A percentile compares a stretch with the other conserved stretches of the same genome.
Conservation (phyloP, 257 asterid genomes). For the Forsythia suspensa region DNA sequence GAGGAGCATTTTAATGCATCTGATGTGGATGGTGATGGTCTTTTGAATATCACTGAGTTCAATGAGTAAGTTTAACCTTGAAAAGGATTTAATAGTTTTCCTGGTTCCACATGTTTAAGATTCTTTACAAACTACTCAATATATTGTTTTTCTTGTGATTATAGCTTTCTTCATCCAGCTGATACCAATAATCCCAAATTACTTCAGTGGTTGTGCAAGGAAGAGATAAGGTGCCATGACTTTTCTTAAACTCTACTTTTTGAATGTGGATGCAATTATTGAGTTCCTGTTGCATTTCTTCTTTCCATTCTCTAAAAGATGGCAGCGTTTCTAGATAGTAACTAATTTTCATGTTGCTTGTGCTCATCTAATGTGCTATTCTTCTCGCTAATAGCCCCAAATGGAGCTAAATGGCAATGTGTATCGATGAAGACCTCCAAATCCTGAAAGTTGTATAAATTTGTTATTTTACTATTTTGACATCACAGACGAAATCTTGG, state of each 20-base stretch:
- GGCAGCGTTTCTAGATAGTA: background rate
- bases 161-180: conserved; percentile 94
- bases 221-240: conserved; percentile 77
- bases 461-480: background rate
- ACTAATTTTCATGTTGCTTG: background rate
- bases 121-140: conserved; percentile 11
- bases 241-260: conserved; percentile 15
- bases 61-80: conserved; percentile 67
- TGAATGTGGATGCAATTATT: conserved; percentile 11
- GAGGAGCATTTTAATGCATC: conserved; percentile 95
- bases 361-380: background rate
- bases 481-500: background rate
- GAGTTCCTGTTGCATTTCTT: background rate
- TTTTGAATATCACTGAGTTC: conserved; percentile 76
- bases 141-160: conserved; percentile 22
- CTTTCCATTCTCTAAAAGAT: background rate
- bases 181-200: conserved; percentile 75
- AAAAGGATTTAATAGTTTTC: background rate
- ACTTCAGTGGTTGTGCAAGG: conserved; percentile 84
- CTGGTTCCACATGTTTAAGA: conserved; percentile 11
- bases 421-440: background rate
- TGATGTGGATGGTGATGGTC: conserved; percentile 86
- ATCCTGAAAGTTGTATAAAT: background rate
- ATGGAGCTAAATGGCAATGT: background rate
- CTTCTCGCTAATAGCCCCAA: background rate